These are phyloP conservation scores for Termitomyces sp. DNA, from an alignment of 768 basidiomycete genomes.

Conservation along the genomic window DNA sequence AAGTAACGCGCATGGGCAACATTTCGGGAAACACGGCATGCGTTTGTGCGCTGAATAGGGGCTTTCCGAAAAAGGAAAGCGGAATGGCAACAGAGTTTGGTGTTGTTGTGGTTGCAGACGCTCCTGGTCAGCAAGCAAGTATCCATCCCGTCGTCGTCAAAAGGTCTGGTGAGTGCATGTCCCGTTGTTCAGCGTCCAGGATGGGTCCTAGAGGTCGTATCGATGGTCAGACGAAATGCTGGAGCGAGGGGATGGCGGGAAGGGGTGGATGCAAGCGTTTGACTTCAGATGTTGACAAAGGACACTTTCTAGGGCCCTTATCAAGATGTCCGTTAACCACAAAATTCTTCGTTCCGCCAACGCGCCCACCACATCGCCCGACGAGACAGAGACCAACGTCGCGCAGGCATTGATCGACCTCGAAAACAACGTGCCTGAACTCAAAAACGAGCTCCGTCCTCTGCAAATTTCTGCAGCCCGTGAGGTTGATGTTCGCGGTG, in stretches of 20 bases:
- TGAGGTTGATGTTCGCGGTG: slow-evolving; percentile 98
- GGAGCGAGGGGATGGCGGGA: slow-evolving; percentile 22
- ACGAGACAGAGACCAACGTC: slow-evolving; percentile 86
- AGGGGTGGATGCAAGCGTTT: slow-evolving; percentile 50
- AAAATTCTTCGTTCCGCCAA: slow-evolving; percentile 98
- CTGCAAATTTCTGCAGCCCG: slow-evolving; percentile 98
- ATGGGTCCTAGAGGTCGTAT: slow-evolving; percentile 18
- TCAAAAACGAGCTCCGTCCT: slow-evolving; percentile 92
- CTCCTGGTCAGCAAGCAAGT: slow-evolving; percentile 26
- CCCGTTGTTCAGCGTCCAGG: slow-evolving; percentile 22
- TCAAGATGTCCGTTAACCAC: slow-evolving; percentile 69
- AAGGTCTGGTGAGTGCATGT: slow-evolving; percentile 61
- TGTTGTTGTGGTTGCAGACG: slow-evolving; percentile 27
- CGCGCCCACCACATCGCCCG: slow-evolving; percentile 82
- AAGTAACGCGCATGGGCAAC: neutral
- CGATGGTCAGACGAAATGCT: slow-evolving; percentile 18
- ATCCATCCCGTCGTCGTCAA: slow-evolving; percentile 45
- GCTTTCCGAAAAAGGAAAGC: slow-evolving; percentile 16
- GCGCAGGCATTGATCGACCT: slow-evolving; percentile 97
- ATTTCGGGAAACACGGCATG: neutral
- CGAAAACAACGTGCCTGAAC: slow-evolving; percentile 96
- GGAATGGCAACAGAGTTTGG: slow-evolving; percentile 14
- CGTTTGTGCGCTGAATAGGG: slow-evolving; percentile 2
- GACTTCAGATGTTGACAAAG: slow-evolving; percentile 44
- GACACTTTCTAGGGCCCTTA: slow-evolving; percentile 26